These are phyloP conservation scores for Arachis monticola DNA, from an alignment of 331 rosid genomes.

Conservation along the genomic window DNA sequence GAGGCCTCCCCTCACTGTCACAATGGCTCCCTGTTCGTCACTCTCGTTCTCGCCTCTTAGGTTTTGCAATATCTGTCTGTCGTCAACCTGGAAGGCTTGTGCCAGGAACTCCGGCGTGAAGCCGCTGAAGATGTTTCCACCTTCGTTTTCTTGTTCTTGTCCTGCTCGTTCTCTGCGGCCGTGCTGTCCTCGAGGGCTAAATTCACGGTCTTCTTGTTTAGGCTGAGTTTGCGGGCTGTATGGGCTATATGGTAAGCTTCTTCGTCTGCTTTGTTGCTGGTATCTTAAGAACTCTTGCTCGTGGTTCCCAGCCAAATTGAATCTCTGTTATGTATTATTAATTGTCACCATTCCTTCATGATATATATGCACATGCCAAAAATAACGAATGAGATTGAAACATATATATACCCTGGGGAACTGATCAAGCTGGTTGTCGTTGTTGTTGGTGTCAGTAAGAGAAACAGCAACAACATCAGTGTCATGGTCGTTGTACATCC, in stretches of 20 bases:
- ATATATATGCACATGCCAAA: too few relatives aligned
- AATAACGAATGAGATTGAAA: too few relatives aligned
- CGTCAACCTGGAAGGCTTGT: constrained; percentile 47
- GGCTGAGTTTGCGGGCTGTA: too few relatives aligned
- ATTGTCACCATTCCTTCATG: too few relatives aligned
- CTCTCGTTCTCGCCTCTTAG: constrained; percentile 51
- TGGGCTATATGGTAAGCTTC: neutral
- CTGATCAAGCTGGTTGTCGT: constrained; percentile 65
- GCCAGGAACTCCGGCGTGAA: constrained; percentile 40
- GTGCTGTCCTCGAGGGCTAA: neutral
- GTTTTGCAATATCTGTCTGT: constrained; percentile 33
- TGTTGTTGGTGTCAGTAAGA: constrained; percentile 51
- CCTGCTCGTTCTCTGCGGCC: neutral
- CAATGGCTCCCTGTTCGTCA: constrained; percentile 50
- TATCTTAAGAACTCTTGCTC: constrained; percentile 51
- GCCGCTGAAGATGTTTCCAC: constrained; percentile 52
- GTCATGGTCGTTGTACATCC: constrained; percentile 62
- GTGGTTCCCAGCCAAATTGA: constrained; percentile 80
- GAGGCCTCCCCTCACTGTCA: constrained; percentile 53
- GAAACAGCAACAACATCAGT: constrained; percentile 46
- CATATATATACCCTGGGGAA: constrained; percentile 52
- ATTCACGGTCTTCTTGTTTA: neutral
- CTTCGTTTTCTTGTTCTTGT: constrained; percentile 14
- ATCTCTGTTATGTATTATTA: constrained; percentile 44
- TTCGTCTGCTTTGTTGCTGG: constrained; percentile 8